phyloP scores from a whole-genome alignment of 169 alveolate species.

The Plasmodium fragile region DNA sequence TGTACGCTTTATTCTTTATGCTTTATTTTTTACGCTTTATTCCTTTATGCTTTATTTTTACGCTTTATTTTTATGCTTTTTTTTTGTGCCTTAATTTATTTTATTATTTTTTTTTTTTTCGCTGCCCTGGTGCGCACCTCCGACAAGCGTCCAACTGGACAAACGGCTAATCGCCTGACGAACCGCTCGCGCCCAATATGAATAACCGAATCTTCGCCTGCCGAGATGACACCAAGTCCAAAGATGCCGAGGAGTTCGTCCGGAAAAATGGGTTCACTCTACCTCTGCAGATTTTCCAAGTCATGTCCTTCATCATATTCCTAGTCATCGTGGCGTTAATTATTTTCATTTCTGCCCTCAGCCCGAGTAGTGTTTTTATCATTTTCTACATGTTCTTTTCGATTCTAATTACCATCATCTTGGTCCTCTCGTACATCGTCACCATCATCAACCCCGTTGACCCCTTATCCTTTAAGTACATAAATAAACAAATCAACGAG shows the following conservation, averaged over 20 bases:
- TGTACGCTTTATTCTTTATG: not conserved
- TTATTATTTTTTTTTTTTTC: not conserved
- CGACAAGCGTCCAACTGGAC: not conserved
- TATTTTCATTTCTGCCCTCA: conserved; percentile 64
- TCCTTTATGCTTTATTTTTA: not conserved
- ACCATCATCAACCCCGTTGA: conserved; percentile 84
- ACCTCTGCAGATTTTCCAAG: conserved; percentile 84
- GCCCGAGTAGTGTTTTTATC: conserved; percentile 27
- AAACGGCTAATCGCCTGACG: not conserved
- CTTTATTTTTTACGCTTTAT: not conserved
- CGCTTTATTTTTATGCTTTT: not conserved
- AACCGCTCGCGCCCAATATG: conserved; percentile 9
- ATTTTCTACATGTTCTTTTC: conserved; percentile 56
- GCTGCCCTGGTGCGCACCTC: not conserved
- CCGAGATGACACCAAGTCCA: conserved; percentile 68
- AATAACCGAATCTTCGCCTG: conserved; percentile 50
- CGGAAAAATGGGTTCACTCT: conserved; percentile 83
- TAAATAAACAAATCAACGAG: conserved; percentile 31
- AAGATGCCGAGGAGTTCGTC: conserved; percentile 72
- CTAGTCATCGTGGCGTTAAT: conserved; percentile 58
- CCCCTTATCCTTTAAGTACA: conserved; percentile 79
- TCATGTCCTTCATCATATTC: conserved; percentile 74
- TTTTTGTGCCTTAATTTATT: not conserved
- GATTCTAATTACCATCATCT: conserved; percentile 28
- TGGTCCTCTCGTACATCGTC: conserved; percentile 77